A percentile compares a stretch with the other conserved stretches of the same genome.
Conservation (phyloP, 2,329 filamentous ascomycete genomes). For the Trichoderma koningii region DNA sequence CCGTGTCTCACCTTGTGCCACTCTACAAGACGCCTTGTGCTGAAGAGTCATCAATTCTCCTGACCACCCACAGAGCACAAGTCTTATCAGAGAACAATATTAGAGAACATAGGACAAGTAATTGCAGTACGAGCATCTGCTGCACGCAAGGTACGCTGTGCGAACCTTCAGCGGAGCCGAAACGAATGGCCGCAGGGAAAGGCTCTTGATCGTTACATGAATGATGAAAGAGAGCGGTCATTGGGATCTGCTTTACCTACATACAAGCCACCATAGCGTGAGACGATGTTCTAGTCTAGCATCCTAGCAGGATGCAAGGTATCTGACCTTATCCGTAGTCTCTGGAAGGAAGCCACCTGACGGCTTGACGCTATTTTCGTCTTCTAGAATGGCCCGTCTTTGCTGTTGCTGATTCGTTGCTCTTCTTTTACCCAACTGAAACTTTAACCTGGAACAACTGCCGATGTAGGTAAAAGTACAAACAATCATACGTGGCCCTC, state of each 20-base stretch:
- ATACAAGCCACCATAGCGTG: background rate
- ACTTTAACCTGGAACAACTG: no score
- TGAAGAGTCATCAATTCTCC: background rate
- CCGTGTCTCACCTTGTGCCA: background rate
- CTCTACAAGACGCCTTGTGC: background rate
- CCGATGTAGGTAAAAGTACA: no score
- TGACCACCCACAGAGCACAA: background rate
- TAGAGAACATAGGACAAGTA: background rate
- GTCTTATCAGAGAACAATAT: background rate
- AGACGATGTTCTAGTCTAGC: background rate
- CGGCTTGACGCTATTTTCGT: background rate
- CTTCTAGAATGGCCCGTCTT: background rate
- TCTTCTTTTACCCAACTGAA: no score
- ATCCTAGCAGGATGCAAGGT: background rate
- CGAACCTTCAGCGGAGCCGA: background rate
- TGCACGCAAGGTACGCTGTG: background rate
- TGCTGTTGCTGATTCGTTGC: background rate
- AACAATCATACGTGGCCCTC: no score
- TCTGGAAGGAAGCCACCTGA: slow-evolving; percentile 5
- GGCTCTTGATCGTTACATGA: background rate
- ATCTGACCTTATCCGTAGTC: background rate
- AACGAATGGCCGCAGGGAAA: slow-evolving; percentile 7
- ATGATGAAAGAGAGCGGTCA: background rate
- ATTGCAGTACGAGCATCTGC: background rate
- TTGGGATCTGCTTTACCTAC: no score